Percentiles rank a stretch among this genome's conserved stretches.
Conservation (phyloP, 2,329 filamentous ascomycete species). For the Colletotrichum sp. region DNA sequence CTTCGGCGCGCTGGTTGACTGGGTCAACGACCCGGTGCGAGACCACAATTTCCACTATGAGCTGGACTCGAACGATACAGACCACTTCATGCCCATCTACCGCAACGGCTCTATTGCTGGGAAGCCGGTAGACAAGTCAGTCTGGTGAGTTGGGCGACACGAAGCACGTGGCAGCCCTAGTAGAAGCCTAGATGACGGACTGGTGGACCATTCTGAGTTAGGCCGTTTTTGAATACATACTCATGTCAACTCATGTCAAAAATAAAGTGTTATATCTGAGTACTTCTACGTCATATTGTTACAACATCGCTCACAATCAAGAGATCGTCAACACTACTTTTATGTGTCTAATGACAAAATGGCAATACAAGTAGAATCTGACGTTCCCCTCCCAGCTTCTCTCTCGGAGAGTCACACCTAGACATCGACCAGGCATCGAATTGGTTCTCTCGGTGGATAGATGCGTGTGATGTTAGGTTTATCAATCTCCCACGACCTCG, state of each 20-base stretch:
- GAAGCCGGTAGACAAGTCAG: not conserved
- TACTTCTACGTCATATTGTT: too few relatives aligned
- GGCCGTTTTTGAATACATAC: not conserved
- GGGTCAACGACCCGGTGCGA: not conserved
- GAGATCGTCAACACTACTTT: not conserved
- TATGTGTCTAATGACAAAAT: not conserved
- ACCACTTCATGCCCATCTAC: not conserved
- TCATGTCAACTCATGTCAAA: not conserved
- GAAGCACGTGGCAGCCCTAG: not conserved
- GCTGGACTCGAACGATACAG: not conserved
- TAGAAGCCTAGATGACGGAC: not conserved
- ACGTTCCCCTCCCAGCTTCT: fast-evolving
- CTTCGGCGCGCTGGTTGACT: not conserved
- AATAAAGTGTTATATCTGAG: too few relatives aligned
- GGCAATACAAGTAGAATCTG: not conserved
- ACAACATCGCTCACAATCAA: too few relatives aligned
- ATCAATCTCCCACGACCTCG: not conserved
- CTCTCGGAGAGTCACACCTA: not conserved
- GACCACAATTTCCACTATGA: not conserved
- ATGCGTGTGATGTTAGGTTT: not conserved
- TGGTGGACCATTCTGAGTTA: not conserved
- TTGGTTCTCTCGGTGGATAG: not conserved
- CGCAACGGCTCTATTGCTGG: not conserved
- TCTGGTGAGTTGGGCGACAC: not conserved
- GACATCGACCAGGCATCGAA: not conserved